Percentiles rank a stretch among this genome's conserved stretches.
These are phyloP conservation scores for Melaleuca quinquenervia DNA, from an alignment of 345 rosid genomes.

Conservation along the genomic window DNA sequence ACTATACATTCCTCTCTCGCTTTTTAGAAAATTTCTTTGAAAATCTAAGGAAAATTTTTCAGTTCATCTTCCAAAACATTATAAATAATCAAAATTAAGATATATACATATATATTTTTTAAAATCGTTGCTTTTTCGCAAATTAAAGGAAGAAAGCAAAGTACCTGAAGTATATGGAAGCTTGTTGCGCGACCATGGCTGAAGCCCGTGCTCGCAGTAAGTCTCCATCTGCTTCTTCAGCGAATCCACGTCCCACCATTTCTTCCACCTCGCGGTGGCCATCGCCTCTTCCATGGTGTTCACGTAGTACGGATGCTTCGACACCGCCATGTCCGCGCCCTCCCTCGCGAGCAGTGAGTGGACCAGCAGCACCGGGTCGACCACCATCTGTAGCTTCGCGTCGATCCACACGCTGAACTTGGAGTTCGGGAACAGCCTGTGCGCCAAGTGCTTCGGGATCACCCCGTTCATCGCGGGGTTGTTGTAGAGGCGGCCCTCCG, in stretches of 20 bases:
- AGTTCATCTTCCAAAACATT: neutral
- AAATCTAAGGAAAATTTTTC: neutral
- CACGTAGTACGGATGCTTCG: constrained; percentile 56
- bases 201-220: constrained; percentile 72
- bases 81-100: neutral
- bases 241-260: constrained; percentile 58
- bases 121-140: neutral
- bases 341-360: constrained; percentile 52
- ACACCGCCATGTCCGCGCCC: constrained; percentile 60
- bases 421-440: constrained; percentile 72
- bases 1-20: neutral
- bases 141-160: neutral
- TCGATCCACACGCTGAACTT: constrained; percentile 87
- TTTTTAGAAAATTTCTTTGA: neutral
- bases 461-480: constrained; percentile 91
- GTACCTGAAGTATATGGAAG: constrained; percentile 79
- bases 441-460: constrained; percentile 70
- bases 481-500: constrained; percentile 22
- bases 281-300: constrained; percentile 93
- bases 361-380: constrained; percentile 68
- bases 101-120: too few species aligned
- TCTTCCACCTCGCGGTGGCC: constrained; percentile 96
- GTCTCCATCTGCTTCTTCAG: constrained; percentile 78
- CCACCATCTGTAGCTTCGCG: constrained; percentile 74
- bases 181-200: constrained; percentile 64